Evolutionary conservation across 2,329 filamentous ascomycete species (phyloP), one percentile per base, ranked within the genome.

Genomic region (Exutisphaerella laricina): DNA sequence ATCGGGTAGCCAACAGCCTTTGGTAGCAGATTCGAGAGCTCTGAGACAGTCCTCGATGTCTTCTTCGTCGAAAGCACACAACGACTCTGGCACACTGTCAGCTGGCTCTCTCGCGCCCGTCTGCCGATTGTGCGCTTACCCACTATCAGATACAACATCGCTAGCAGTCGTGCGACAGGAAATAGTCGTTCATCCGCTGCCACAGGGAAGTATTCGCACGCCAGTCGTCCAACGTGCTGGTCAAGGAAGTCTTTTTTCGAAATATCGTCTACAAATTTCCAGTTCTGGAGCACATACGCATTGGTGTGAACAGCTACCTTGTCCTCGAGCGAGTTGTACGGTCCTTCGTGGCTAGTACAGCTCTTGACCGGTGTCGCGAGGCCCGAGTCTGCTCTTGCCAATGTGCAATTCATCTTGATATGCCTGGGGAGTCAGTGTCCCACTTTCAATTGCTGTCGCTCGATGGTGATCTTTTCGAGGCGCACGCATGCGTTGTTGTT

Each of bases 1-100:
- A 12, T 44, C 35, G 6, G 35, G 41, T 18, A 34, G 10, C 41
- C 41, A 44, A 21, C 34, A 26, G 2, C 41, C 41, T 13, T 33
- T 39, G 17, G 22, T 20, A 4, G 41, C 41, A 13, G 41, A 20
- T 26, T 39, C 41, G 4, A 44, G 21, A n/a, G 41, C 41, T 39
- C 33, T 29, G 21, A 44, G 22, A 16, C 34, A 44, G 7, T 44
- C 41, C 29, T 44, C 41, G 28, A 20, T 33, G 18, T 44, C 41
- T 10, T 39, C 41, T 9, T 32, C 10, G 21, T 44, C 41, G 21
- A 39, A 31, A 6, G 26, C 25, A 13, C 21, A 12, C 7, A 44
- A 22, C 13, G 34, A 39, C n/a, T 44, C 41, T 44, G 34, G 12
- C 7, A 4, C 3, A 12, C 14, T 16, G n/a, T 38, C 16, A 38